These are phyloP conservation scores for Tylopilus intermedius DNA, from an alignment of 768 basidiomycete species.

Conservation along the genomic window DNA sequence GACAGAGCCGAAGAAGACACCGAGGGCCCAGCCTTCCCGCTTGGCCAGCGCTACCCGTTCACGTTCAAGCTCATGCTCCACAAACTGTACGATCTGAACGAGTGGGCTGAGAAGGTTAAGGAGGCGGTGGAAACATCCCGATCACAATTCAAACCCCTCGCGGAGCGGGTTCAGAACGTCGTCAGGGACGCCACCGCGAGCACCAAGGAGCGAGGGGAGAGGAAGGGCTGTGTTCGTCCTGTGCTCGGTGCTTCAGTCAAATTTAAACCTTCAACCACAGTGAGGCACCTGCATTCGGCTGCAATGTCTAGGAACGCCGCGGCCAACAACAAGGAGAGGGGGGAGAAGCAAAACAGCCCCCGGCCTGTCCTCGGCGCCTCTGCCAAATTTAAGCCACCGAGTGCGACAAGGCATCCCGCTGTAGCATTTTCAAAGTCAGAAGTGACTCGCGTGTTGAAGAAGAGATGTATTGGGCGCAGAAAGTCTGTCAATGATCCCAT, in stretches of 20 bases:
- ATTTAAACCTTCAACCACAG: neutral
- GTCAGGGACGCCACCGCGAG: conserved; percentile 1
- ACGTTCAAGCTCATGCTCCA: conserved; percentile 67
- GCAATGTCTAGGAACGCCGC: conserved; percentile 8
- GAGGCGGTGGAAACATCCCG: conserved; percentile 49
- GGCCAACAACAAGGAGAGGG: neutral
- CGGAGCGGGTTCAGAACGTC: conserved; percentile 29
- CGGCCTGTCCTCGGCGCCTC: neutral
- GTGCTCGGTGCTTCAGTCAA: neutral
- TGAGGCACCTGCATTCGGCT: neutral
- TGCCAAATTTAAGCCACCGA: neutral
- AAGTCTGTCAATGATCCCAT: conserved; percentile 38
- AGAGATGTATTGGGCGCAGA: conserved; percentile 50
- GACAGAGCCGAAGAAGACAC: conserved; percentile 19
- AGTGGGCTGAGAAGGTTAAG: conserved; percentile 55
- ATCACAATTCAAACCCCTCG: conserved; percentile 52
- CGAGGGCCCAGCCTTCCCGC: conserved; percentile 40
- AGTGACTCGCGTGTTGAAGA: conserved; percentile 42
- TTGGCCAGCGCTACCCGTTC: conserved; percentile 43
- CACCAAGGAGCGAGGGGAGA: neutral
- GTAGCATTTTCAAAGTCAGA: conserved; percentile 6
- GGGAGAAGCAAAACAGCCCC: conserved; percentile 4
- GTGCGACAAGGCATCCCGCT: neutral
- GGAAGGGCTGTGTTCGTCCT: neutral
- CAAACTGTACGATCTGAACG: conserved; percentile 55